Base-by-base conservation (phyloP, 2,329 filamentous ascomycete species). In the Fusarium sambucinum region DNA sequence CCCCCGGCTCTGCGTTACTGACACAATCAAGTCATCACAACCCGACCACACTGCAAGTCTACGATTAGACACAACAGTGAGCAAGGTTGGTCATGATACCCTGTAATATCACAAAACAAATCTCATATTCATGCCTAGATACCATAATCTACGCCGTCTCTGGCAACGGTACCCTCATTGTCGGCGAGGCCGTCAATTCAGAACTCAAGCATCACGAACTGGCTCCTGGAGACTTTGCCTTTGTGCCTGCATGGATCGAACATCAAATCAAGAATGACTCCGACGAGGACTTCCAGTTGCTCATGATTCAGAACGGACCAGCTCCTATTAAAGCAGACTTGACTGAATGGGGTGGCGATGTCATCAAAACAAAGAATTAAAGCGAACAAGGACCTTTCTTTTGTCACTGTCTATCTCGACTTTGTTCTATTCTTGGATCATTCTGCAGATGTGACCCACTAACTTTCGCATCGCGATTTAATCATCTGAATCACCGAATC, bases 201-300 rank as follows among this genome's bases (percentile, higher is more conserved):
- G 79, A 82, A 30, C 75, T 83, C 1, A 85, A 85, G 63, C 84
- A 85, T 33, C 84, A 90, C 64, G 80, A 86, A 19, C 81, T 93
- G 9, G 77, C 77, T 2, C 82, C 87, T 0, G 90, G 91, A 0
- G 90, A 92, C 75, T 93, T 91, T 76, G 89, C 89, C 5, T 83
- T 92, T 55, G 85, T 93, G 14, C 90, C 90, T 1, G 86, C 89
- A 0, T 92, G 85, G 83, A 87, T 87, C 1, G 90, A 93, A 75
- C 89, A 93, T 77, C 89, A 92, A 75, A 85, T 90, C 55, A 80
- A 89, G 21, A 93, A 93, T 71, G 86, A 91, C 37, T 84, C 85
- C 2, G 86, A 89, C 42, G 76, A 73, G 50, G 87, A 90, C 46
- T 79, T 90, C 3, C 84, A 88, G 37, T 91, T 89, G 87, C 84